Evolutionary conservation across 2,329 filamentous ascomycete genomes (phyloP).

Genomic region (Cyclaneusma minus): DNA sequence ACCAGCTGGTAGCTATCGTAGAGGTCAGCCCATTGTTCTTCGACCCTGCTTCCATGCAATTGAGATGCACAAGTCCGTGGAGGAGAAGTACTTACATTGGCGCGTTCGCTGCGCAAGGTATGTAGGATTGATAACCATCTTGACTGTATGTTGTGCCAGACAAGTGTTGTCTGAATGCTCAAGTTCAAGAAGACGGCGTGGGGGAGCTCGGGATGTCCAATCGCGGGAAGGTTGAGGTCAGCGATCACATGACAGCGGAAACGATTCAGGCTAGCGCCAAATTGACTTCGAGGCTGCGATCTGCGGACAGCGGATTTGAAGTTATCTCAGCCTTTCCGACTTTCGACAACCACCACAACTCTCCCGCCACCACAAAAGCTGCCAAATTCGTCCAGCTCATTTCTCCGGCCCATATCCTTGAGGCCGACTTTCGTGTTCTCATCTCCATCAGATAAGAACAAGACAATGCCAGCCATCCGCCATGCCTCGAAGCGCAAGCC

Average conservation of each 20-base stretch:
- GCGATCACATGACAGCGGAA: too few species aligned
- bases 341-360: background rate
- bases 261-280: too few species aligned
- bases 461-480: constrained; percentile 59
- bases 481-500: constrained; percentile 65
- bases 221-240: too few species aligned
- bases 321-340: too few species aligned
- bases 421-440: background rate
- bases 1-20: constrained; percentile 65
- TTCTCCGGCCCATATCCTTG: background rate
- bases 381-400: too few species aligned
- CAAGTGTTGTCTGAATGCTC: too few species aligned
- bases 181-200: too few species aligned
- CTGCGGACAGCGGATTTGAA: too few species aligned
- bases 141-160: constrained; percentile 23
- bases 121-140: constrained; percentile 82
- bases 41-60: constrained; percentile 34
- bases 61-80: constrained; percentile 23
- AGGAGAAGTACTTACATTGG: constrained; percentile 44
- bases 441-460: background rate
- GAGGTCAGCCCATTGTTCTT: constrained; percentile 12
- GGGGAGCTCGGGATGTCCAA: too few species aligned
- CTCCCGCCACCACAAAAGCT: too few species aligned
- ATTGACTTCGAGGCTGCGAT: too few species aligned
- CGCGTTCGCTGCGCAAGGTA: constrained; percentile 73